These are phyloP conservation scores for Pyrus pyrifolia DNA, from an alignment of 306 rosid genomes.

Conservation along the genomic window DNA sequence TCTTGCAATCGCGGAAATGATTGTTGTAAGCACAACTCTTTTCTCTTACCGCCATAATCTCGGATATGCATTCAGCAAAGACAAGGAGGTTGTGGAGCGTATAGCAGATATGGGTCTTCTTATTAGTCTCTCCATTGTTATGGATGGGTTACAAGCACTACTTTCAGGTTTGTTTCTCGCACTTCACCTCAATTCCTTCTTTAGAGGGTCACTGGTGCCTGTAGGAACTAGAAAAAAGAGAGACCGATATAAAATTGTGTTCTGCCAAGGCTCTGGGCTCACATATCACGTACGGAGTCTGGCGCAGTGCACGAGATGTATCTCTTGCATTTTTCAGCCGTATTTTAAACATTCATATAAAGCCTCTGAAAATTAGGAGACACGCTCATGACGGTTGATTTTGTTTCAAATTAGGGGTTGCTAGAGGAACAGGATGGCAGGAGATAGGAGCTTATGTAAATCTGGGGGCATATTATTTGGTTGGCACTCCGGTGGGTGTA, in stretches of 20 bases:
- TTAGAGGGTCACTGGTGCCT: neutral
- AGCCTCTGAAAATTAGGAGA: neutral
- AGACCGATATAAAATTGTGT: neutral
- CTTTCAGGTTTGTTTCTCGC: constrained; percentile 22
- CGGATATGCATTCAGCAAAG: constrained; percentile 46
- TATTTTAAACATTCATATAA: neutral
- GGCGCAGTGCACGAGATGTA: no score
- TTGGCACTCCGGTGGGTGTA: constrained; percentile 36
- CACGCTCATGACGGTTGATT: neutral
- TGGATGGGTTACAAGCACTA: constrained; percentile 25
- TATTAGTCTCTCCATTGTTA: constrained; percentile 20
- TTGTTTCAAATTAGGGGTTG: constrained; percentile 26
- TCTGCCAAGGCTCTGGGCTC: no score
- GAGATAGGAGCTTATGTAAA: constrained; percentile 33
- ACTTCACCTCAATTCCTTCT: neutral
- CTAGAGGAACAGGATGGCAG: constrained; percentile 47
- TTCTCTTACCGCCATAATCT: constrained; percentile 18
- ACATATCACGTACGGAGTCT: no score
- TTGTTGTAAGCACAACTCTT: constrained; percentile 20
- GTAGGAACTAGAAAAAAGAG: neutral
- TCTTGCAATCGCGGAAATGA: constrained; percentile 31
- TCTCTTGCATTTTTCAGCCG: neutral
- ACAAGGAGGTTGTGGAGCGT: constrained; percentile 31
- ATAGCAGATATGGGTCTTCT: constrained; percentile 35
- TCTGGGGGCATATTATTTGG: constrained; percentile 38